These are phyloP conservation scores for Chlorella sp. DNA, from an alignment of 139 green algal species.

Conservation along the genomic window DNA sequence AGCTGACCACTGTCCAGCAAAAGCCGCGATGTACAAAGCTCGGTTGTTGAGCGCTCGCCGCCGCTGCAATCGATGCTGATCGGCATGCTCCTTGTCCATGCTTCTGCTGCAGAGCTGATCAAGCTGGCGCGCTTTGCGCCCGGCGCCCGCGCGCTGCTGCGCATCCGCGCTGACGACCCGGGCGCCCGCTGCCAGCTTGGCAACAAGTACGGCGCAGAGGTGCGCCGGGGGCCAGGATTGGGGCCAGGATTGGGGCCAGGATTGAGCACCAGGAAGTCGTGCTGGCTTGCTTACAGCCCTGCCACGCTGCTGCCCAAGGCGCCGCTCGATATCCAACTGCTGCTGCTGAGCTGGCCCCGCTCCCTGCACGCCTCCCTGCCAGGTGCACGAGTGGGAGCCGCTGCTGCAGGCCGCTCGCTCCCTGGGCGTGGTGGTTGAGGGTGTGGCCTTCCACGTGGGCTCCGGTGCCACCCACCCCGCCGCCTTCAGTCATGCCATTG, in stretches of 20 bases:
- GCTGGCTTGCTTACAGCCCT: not conserved
- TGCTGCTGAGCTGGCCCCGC: not conserved
- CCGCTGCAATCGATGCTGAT: too few species aligned
- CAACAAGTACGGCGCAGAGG: conserved; percentile 17
- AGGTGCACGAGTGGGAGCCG: conserved; percentile 61
- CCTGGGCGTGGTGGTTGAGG: conserved; percentile 78
- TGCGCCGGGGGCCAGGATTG: not conserved
- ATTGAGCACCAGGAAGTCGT: too few species aligned
- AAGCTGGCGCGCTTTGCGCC: conserved; percentile 69
- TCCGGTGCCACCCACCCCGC: conserved; percentile 59
- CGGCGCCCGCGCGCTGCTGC: conserved; percentile 74
- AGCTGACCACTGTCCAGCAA: too few species aligned
- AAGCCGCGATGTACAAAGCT: too few species aligned
- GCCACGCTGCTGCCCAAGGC: not conserved
- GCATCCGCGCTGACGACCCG: conserved; percentile 87
- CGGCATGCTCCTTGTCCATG: too few species aligned
- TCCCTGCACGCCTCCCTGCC: conserved; percentile 34
- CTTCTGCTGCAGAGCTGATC: conserved; percentile 71
- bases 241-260: too few species aligned
- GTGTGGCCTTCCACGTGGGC: conserved; percentile 97
- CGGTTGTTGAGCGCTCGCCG: too few species aligned
- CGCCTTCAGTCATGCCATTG: conserved; percentile 49
- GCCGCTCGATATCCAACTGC: too few species aligned
- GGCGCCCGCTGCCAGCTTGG: conserved; percentile 46
- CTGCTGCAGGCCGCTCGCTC: conserved; percentile 40